Percentiles rank a stretch among this genome's conserved stretches.
phyloP scores from a whole-genome alignment of 75 land plant genomes.

The Selaginella tamariscina region DNA sequence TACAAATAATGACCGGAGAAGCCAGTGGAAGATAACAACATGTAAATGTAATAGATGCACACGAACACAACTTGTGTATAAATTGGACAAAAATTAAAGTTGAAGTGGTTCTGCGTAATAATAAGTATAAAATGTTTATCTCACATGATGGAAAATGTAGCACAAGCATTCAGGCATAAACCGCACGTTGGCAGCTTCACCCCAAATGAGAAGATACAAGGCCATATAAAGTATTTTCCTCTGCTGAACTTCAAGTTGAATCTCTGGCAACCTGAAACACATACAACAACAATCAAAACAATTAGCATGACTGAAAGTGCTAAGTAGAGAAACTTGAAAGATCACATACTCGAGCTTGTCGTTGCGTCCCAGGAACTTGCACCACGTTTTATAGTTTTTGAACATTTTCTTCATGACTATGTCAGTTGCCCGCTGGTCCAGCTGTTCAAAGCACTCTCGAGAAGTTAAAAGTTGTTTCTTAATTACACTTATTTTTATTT shows the following conservation, averaged over 20 bases:
- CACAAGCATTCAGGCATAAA: conserved; percentile 97
- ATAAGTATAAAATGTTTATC: conserved; percentile 12
- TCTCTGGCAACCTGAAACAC: conserved; percentile 5
- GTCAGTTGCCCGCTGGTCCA: neutral
- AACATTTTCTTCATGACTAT: neutral
- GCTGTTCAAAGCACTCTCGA: neutral
- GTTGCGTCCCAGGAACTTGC: neutral
- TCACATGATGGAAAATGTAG: conserved; percentile 91
- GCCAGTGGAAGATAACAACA: too few relatives aligned
- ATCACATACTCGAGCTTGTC: neutral
- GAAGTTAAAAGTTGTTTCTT: neutral
- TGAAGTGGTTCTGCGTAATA: neutral
- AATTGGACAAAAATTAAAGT: too few relatives aligned
- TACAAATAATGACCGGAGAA: too few relatives aligned
- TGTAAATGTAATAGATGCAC: too few relatives aligned
- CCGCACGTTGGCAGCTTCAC: conserved; percentile 89
- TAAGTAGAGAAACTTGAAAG: neutral
- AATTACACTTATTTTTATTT: neutral
- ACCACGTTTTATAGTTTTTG: neutral
- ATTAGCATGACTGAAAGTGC: neutral
- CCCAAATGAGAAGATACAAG: conserved; percentile 86
- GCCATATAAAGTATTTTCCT: conserved; percentile 20
- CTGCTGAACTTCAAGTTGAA: conserved; percentile 3
- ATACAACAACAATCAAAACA: conserved; percentile 1
- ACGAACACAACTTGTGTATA: too few relatives aligned